Conservation (phyloP, 352 stramenopile species). For the Pythium biforme region DNA sequence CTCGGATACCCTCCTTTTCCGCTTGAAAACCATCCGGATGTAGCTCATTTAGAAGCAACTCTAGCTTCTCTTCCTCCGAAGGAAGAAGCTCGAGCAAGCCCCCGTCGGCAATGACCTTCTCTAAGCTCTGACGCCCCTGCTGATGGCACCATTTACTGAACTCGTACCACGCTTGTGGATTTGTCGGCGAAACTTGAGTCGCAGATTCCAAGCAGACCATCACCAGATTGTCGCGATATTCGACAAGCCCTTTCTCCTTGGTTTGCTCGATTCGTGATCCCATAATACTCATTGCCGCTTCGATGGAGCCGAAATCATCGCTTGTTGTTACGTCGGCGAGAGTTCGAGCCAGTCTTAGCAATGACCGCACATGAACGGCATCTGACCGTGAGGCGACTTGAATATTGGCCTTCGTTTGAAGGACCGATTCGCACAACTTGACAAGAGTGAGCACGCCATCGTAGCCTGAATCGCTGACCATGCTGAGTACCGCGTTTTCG, state of each 20-base stretch:
- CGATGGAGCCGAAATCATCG: conserved; percentile 22
- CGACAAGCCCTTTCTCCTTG: conserved; percentile 6
- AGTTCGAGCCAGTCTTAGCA: conserved; percentile 20
- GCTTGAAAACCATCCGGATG: conserved; percentile 15
- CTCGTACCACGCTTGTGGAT: conserved; percentile 47
- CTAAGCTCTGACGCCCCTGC: conserved; percentile 41
- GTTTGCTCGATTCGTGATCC: conserved; percentile 8
- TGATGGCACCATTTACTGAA: conserved; percentile 80
- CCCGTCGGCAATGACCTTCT: conserved; percentile 41
- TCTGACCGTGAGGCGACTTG: background rate
- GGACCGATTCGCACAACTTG: conserved; percentile 17
- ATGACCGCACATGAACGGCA: conserved; percentile 11
- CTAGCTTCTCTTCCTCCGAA: conserved; percentile 42
- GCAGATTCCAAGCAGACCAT: conserved; percentile 30
- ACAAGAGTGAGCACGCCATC: conserved; percentile 49
- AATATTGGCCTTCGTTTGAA: conserved; percentile 1
- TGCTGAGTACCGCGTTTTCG: conserved; percentile 23
- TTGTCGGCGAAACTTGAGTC: conserved; percentile 35
- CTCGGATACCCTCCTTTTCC: conserved; percentile 38
- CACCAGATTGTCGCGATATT: conserved; percentile 22
- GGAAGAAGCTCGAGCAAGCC: conserved; percentile 50
- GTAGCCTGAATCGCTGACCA: conserved; percentile 58
- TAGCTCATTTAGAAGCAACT: conserved; percentile 38
- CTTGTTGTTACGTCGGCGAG: conserved; percentile 19
- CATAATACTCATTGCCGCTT: conserved; percentile 23